Conservation (phyloP, 208 protist genomes). For the Wallacemonas collosoma region DNA sequence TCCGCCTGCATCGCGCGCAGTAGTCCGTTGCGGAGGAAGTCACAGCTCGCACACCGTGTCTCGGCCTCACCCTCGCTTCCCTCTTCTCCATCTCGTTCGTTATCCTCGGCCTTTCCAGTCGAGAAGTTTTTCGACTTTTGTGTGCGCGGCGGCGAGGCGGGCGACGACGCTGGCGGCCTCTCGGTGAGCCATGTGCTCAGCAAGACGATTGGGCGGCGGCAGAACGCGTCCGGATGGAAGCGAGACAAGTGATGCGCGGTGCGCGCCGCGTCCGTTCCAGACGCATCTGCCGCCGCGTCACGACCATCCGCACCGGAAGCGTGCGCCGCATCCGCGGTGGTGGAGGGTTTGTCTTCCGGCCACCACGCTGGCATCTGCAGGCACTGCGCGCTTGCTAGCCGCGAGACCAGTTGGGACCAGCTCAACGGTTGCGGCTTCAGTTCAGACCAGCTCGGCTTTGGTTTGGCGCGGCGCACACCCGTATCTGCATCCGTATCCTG, state of each 20-base stretch:
- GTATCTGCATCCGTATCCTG: neutral
- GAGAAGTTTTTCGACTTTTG: neutral
- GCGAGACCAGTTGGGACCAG: constrained; percentile 8
- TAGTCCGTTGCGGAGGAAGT: constrained; percentile 7
- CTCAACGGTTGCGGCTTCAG: constrained; percentile 1
- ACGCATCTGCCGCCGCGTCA: no score
- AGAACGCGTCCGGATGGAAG: constrained; percentile 27
- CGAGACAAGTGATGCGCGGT: constrained; percentile 6
- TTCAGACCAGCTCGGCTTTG: neutral
- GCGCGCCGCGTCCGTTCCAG: neutral
- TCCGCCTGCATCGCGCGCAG: neutral
- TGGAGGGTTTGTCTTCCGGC: neutral
- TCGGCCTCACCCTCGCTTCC: neutral
- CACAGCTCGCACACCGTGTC: constrained; percentile 15
- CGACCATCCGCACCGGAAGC: no score
- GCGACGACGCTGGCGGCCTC: neutral
- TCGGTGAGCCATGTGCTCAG: constrained; percentile 26
- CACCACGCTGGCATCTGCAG: constrained; percentile 15
- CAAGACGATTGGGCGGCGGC: constrained; percentile 33
- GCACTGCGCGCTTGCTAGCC: neutral
- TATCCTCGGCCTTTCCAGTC: no score
- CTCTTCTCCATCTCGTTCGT: neutral
- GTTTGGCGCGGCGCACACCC: neutral
- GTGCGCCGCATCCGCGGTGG: neutral
- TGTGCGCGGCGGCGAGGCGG: neutral